These are phyloP conservation scores for Sporobolomyces pararoseus DNA, from an alignment of 768 basidiomycete species.

Conservation along the genomic window DNA sequence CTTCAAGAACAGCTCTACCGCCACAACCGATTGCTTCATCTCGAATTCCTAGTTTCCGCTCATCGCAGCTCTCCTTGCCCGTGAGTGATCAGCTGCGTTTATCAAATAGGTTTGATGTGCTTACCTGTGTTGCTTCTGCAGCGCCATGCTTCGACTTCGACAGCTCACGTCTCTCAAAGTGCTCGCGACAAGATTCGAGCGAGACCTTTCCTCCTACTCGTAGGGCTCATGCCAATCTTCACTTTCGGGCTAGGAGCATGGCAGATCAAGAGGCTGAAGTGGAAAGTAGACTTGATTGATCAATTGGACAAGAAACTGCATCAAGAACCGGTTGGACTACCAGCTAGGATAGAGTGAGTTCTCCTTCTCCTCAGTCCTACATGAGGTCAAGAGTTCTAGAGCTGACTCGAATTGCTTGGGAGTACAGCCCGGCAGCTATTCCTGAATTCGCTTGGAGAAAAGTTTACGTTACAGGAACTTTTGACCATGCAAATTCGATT, in stretches of 20 bases:
- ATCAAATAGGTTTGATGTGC: not conserved
- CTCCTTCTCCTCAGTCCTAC: conserved; percentile 37
- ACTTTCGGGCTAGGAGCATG: conserved; percentile 86
- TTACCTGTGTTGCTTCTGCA: not conserved
- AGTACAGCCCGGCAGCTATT: conserved; percentile 62
- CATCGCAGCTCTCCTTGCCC: not conserved
- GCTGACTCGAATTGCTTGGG: not conserved
- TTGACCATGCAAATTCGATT: conserved; percentile 74
- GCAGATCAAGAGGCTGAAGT: conserved; percentile 88
- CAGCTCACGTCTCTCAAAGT: conserved; percentile 13
- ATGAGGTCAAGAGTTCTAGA: too few species aligned
- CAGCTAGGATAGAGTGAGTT: conserved; percentile 76
- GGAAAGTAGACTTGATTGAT: conserved; percentile 91
- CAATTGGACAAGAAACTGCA: conserved; percentile 86
- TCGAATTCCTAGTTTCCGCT: conserved; percentile 2
- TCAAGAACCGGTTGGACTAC: conserved; percentile 70
- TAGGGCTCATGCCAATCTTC: conserved; percentile 61
- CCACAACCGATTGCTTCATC: not conserved
- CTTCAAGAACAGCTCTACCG: not conserved
- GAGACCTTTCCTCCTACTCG: conserved; percentile 36
- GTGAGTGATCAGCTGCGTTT: not conserved
- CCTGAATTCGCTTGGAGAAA: conserved; percentile 87
- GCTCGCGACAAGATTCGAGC: conserved; percentile 34
- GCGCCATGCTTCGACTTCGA: conserved; percentile 26
- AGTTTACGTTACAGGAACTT: conserved; percentile 70